Base-by-base conservation (phyloP, 2,329 filamentous ascomycete genomes). In the Hypomyces rosellus region DNA sequence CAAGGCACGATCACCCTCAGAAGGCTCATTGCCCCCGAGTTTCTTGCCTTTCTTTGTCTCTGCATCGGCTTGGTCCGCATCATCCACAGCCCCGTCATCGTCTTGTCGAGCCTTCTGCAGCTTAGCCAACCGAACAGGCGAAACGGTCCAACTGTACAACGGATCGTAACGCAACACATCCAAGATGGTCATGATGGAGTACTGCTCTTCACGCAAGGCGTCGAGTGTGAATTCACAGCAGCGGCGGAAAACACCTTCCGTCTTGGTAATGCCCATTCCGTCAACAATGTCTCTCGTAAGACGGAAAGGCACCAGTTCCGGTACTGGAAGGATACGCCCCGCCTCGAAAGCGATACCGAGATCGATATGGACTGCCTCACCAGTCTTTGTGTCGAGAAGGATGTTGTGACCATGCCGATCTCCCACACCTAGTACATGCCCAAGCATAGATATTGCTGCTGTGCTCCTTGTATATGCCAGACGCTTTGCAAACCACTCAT, bases 101-200 rank as follows among this genome's bases (percentile, higher is more conserved):
- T 70, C 77, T 38, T 77, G 75, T 41, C 84, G 74, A 8, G 78
- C 81, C 59, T 81, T 80, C 61, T 85, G 82, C 49, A 86, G 68
- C 61, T 84, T 85, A 38, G 81, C 80, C 51, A 85, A 69, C 16
- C 82, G 75, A 34, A 85, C 73, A 0, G 82, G 82, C 11, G 88
- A 93, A 50, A 96, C 84, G 34, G 89, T 92, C 93, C 93, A 99
- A 54, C 84, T 93, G 67, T 97, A 95, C 54, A 99, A 73, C 1
- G 93, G 95, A 74, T 99, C 93, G 69, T 96, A 97, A n/a, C 95
- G 86, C 52, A 99, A 74, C 18, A 99, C 95, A 63, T 99, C 95
- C 16, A 99, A 81, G 48, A 99, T 90, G 0, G 93, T 97, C 91
- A 96, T 97, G 71, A 99, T 99, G 41, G 87, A 91, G 65, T 96